Percentiles rank a stretch among this genome's conserved stretches.
These are phyloP conservation scores for Aspergillus transmontanensis DNA, from an alignment of 2,329 filamentous ascomycete species.

Conservation along the genomic window DNA sequence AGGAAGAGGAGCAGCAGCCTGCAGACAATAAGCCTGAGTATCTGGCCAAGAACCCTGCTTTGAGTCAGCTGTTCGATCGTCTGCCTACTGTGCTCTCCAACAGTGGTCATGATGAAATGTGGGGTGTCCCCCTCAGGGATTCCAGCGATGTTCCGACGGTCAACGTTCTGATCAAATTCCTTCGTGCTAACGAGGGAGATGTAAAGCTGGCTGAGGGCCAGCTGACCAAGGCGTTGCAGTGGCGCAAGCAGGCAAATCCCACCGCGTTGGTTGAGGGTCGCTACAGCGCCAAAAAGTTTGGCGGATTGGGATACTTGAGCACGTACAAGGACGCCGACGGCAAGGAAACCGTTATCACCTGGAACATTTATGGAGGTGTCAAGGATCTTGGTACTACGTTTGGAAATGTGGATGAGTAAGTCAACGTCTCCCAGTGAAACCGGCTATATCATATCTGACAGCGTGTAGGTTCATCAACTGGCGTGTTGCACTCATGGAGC, in stretches of 20 bases:
- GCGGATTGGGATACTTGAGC: constrained; percentile 78
- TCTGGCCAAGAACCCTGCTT: constrained; percentile 41
- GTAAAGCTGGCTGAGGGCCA: constrained; percentile 74
- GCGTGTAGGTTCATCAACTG: constrained; percentile 76
- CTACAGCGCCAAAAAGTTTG: constrained; percentile 72
- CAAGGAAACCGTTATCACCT: constrained; percentile 69
- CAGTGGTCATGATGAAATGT: constrained; percentile 75
- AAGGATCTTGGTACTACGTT: constrained; percentile 82
- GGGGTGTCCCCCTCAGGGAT: constrained; percentile 70
- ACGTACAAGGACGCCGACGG: constrained; percentile 61
- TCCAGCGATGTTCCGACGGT: constrained; percentile 69
- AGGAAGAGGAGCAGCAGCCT: constrained; percentile 34
- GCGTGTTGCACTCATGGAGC: constrained; percentile 89
- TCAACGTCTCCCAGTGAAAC: constrained; percentile 18
- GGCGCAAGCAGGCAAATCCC: constrained; percentile 78
- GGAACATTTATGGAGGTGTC: constrained; percentile 90
- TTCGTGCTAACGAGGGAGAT: constrained; percentile 84
- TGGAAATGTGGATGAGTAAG: constrained; percentile 77
- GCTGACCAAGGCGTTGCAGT: constrained; percentile 75
- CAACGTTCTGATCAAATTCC: constrained; percentile 88
- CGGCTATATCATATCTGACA: constrained; percentile 5
- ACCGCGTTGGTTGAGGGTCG: constrained; percentile 62
- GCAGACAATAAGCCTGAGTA: constrained; percentile 27
- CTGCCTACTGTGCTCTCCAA: constrained; percentile 61
- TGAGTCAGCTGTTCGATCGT: constrained; percentile 60